Evolutionary conservation across 208 protist species (phyloP).

Genomic region (Trypanosoma conorhini): DNA sequence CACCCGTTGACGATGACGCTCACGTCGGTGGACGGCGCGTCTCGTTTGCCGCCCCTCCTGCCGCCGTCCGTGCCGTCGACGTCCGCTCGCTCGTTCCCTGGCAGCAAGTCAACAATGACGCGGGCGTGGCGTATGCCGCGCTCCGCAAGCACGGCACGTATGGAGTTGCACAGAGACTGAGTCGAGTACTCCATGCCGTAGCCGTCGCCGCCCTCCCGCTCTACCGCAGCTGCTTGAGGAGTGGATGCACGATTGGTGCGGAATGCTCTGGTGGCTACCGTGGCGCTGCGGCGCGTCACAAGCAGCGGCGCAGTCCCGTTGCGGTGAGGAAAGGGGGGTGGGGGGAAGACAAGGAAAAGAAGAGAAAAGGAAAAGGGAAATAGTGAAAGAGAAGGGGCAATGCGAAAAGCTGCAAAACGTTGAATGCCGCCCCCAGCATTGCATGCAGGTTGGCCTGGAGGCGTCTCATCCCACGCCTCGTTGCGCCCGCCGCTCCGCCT

Average conservation of each 20-base stretch:
- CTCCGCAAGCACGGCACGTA: constrained; percentile 51
- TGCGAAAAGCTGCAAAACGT: neutral
- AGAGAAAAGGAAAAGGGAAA: constrained; percentile 22
- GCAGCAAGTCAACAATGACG: constrained; percentile 43
- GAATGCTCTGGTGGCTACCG: neutral
- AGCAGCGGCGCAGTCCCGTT: neutral
- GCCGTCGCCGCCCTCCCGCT: neutral
- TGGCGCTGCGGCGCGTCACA: neutral
- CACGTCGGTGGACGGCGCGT: neutral
- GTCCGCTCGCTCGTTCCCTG: neutral
- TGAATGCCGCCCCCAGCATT: neutral
- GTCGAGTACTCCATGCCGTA: constrained; percentile 12
- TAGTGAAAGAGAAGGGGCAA: neutral
- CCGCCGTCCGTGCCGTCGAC: neutral
- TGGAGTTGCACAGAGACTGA: constrained; percentile 38
- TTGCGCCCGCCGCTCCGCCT: neutral
- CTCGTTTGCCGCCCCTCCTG: neutral
- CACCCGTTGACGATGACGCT: neutral
- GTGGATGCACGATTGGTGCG: neutral
- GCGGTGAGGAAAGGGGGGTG: neutral
- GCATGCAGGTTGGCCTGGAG: neutral
- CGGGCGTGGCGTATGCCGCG: constrained; percentile 48
- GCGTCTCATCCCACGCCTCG: neutral
- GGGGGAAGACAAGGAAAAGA: constrained; percentile 14
- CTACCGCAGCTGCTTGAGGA: neutral